These are phyloP conservation scores for Moesziomyces parantarcticus DNA, from an alignment of 1,284 basidiomycete species.

Conservation along the genomic window DNA sequence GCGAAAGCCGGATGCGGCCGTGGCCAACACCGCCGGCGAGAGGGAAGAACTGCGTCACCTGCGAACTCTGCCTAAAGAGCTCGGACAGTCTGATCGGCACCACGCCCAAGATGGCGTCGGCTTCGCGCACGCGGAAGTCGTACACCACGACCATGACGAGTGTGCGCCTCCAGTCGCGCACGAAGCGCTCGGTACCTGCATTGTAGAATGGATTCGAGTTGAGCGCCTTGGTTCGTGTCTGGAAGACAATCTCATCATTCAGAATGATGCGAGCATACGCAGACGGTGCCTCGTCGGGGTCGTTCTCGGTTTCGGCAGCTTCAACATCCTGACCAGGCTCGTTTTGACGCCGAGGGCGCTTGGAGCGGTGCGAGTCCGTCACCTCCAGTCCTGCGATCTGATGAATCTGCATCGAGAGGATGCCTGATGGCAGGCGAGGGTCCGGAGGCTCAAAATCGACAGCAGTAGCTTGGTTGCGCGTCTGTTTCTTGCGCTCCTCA, in stretches of 20 bases:
- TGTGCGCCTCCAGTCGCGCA: constrained; percentile 70
- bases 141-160: constrained; percentile 69
- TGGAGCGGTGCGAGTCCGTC: constrained; percentile 56
- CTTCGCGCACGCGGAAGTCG: constrained; percentile 60
- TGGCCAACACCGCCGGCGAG: constrained; percentile 47
- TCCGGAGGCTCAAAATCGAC: constrained; percentile 48
- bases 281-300: constrained; percentile 54
- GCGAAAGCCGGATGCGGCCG: constrained; percentile 39
- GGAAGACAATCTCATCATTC: constrained; percentile 70
- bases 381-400: constrained; percentile 66
- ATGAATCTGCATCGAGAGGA: constrained; percentile 54
- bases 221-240: constrained; percentile 69
- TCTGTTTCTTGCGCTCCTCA: constrained; percentile 27
- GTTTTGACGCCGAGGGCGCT: constrained; percentile 30
- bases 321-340: constrained; percentile 51
- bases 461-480: constrained; percentile 26
- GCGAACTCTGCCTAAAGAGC: constrained; percentile 40
- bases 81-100: constrained; percentile 53
- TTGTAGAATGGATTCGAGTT: constrained; percentile 70
- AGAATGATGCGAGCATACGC: constrained; percentile 69
- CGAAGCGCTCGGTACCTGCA: constrained; percentile 70
- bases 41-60: constrained; percentile 56
- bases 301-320: constrained; percentile 36
- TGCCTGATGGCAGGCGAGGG: constrained; percentile 34
- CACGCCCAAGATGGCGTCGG: constrained; percentile 50